Evolutionary conservation across 2,329 filamentous ascomycete species (phyloP).

Genomic region (Chaetomiaceae sp.): DNA sequence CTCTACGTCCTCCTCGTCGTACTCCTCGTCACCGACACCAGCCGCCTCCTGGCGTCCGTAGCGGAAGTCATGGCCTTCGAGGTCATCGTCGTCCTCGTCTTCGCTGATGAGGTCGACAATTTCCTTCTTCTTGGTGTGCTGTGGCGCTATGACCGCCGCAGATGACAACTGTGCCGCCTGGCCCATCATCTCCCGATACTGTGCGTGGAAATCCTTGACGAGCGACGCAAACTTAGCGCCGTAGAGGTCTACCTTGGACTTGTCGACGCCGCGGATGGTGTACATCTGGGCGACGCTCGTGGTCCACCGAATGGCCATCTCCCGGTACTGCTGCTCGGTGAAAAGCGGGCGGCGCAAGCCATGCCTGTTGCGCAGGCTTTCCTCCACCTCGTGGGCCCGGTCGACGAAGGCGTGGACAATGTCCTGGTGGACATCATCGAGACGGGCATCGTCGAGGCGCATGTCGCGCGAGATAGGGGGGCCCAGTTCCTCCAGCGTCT

Average conservation of each 20-base stretch:
- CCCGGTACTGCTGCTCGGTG: conserved; percentile 60
- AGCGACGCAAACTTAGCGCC: conserved; percentile 57
- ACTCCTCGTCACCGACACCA: conserved; percentile 20
- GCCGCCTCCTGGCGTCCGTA: background rate
- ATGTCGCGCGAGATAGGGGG: conserved; percentile 54
- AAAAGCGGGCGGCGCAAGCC: conserved; percentile 56
- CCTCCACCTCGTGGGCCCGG: conserved; percentile 54
- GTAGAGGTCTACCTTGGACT: conserved; percentile 54
- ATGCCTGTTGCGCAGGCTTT: conserved; percentile 54
- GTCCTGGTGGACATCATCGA: conserved; percentile 56
- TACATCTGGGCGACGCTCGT: conserved; percentile 55
- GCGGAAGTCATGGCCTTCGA: background rate
- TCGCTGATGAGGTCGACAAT: conserved; percentile 50
- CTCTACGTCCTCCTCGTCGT: conserved; percentile 24
- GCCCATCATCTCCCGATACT: conserved; percentile 48
- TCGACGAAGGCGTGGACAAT: conserved; percentile 60
- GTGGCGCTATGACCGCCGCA: conserved; percentile 11
- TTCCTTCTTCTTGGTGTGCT: conserved; percentile 29
- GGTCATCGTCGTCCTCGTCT: conserved; percentile 21
- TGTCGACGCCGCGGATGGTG: conserved; percentile 56
- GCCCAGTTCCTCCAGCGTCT: conserved; percentile 38
- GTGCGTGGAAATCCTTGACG: conserved; percentile 41
- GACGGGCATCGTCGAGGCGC: conserved; percentile 40
- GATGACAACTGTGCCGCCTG: conserved; percentile 7
- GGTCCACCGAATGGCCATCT: conserved; percentile 69